Percentiles rank a stretch among this genome's conserved stretches.
phyloP scores from a whole-genome alignment of 2,329 filamentous ascomycete species.

The Aureobasidium sp. region DNA sequence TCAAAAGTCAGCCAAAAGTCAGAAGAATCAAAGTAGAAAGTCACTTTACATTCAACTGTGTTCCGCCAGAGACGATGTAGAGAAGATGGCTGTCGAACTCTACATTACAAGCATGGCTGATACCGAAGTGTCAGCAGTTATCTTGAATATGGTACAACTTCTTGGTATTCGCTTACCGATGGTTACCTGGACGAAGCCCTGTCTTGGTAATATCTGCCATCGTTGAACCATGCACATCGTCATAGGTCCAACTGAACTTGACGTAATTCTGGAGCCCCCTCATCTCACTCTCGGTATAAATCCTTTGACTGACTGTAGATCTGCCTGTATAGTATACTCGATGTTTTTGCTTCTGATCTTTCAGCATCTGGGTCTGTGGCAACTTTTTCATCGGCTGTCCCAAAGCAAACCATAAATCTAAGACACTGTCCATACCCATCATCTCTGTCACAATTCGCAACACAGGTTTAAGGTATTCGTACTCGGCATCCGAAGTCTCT shows the following conservation, averaged over 20 bases:
- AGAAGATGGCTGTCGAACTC: not conserved
- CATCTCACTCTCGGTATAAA: not conserved
- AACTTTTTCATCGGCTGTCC: not conserved
- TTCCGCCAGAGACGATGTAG: not conserved
- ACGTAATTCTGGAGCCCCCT: not conserved
- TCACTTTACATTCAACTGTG: not conserved
- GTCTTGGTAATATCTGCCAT: not conserved
- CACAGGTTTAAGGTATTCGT: not conserved
- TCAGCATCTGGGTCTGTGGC: not conserved
- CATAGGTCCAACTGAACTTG: not conserved
- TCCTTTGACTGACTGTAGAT: not conserved
- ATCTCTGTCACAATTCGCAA: not conserved
- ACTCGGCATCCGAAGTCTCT: not conserved
- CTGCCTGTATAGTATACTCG: not conserved
- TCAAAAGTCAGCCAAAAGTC: not conserved
- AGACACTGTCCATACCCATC: not conserved
- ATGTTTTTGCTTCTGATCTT: not conserved
- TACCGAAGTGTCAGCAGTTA: not conserved
- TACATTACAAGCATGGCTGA: not conserved
- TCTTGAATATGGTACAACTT: not conserved
- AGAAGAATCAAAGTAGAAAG: not conserved
- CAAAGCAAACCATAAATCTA: not conserved
- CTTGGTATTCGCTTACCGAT: not conserved
- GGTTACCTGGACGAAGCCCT: not conserved
- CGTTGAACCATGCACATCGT: not conserved